These are phyloP conservation scores for Dryadomyces sulphureus DNA, from an alignment of 2,329 filamentous ascomycete species.

Conservation along the genomic window DNA sequence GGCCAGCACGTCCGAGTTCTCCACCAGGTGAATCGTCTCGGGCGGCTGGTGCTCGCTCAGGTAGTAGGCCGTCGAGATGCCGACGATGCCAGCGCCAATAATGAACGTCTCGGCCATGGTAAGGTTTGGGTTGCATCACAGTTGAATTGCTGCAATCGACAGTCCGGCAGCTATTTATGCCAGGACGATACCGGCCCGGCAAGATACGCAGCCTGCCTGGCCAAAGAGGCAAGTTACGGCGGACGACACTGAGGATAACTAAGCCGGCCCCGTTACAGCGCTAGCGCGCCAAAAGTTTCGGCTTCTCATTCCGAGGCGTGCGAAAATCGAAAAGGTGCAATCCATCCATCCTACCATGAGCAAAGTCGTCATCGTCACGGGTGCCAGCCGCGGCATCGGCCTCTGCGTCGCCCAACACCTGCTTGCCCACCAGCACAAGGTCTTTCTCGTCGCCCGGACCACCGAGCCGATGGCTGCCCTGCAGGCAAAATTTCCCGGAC, in stretches of 20 bases:
- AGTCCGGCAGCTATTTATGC: no score
- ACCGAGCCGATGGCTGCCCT: constrained; percentile 32
- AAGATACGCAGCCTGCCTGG: no score
- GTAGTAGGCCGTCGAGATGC: constrained; percentile 57
- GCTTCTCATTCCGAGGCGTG: no score
- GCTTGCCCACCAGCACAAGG: constrained; percentile 37
- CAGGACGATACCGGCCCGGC: no score
- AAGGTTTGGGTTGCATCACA: no score
- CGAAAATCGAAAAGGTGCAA: no score
- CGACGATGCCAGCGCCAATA: constrained; percentile 56
- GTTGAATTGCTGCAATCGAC: no score
- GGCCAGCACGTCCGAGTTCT: constrained; percentile 44
- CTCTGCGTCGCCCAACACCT: constrained; percentile 38
- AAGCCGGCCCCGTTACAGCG: no score
- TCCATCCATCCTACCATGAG: constrained; percentile 4
- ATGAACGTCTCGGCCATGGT: constrained; percentile 43
- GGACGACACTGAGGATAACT: no score
- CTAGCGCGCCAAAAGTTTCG: no score
- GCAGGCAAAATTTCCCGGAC: constrained; percentile 33
- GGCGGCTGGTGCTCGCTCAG: constrained; percentile 35
- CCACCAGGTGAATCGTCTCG: constrained; percentile 30
- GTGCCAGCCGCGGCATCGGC: constrained; percentile 49
- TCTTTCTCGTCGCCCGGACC: constrained; percentile 43
- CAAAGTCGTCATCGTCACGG: constrained; percentile 54
- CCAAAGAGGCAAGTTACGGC: no score